These are phyloP conservation scores for Torulaspora delbrueckii DNA, from an alignment of 805 yeast genomes.

Conservation along the genomic window DNA sequence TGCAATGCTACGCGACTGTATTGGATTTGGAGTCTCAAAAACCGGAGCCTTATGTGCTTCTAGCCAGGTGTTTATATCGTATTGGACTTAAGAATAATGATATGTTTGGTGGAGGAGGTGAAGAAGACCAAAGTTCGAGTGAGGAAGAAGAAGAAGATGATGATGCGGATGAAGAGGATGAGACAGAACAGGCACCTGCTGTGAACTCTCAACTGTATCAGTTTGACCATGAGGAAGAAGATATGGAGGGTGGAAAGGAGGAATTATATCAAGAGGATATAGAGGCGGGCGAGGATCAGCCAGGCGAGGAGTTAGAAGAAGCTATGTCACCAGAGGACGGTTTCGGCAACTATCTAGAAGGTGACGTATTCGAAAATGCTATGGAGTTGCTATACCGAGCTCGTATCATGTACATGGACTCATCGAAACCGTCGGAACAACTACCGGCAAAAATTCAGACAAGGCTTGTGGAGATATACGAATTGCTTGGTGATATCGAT, in stretches of 20 bases:
- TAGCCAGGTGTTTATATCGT: slow-evolving; percentile 60
- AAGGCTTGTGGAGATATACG: slow-evolving; percentile 69
- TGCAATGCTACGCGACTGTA: slow-evolving; percentile 65
- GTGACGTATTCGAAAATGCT: slow-evolving; percentile 61
- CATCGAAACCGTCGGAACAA: slow-evolving; percentile 33
- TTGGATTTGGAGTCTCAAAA: slow-evolving; percentile 14
- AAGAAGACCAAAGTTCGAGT: slow-evolving; percentile 25
- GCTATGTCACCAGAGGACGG: slow-evolving; percentile 8
- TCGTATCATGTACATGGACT: slow-evolving; percentile 48
- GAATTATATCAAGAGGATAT: background rate
- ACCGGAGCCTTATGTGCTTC: slow-evolving; percentile 10
- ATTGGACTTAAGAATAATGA: slow-evolving; percentile 71
- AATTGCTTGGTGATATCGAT: slow-evolving; percentile 82
- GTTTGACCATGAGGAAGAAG: slow-evolving; percentile 29
- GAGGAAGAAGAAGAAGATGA: slow-evolving; percentile 25
- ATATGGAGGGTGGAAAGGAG: slow-evolving; percentile 2
- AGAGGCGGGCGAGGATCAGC: slow-evolving; percentile 7
- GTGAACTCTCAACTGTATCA: slow-evolving; percentile 18
- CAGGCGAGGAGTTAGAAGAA: slow-evolving; percentile 11
- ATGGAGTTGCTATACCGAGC: slow-evolving; percentile 84
- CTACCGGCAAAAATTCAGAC: slow-evolving; percentile 15
- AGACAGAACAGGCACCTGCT: slow-evolving; percentile 41
- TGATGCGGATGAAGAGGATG: slow-evolving; percentile 25
- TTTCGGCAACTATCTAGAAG: slow-evolving; percentile 16
- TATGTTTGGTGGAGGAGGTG: slow-evolving; percentile 48